These are phyloP conservation scores for Macroventuria anomochaeta DNA, from an alignment of 2,329 filamentous ascomycete species.

Conservation along the genomic window DNA sequence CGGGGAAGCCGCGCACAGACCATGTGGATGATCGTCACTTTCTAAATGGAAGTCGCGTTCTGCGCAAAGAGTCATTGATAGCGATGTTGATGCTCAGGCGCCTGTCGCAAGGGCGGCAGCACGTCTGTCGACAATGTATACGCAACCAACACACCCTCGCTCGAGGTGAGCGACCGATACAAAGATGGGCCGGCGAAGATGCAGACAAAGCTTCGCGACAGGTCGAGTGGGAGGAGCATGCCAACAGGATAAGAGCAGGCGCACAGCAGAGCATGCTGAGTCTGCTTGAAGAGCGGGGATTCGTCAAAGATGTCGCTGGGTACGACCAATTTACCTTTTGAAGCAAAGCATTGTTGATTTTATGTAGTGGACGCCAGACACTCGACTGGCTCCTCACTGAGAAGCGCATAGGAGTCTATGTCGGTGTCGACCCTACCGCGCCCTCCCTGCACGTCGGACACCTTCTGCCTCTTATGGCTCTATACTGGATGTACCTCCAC, in stretches of 20 bases:
- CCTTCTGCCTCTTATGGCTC: constrained; percentile 78
- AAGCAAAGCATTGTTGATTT: constrained; percentile 18
- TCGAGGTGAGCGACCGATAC: constrained; percentile 23
- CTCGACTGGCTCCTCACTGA: constrained; percentile 69
- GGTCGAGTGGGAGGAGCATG: constrained; percentile 39
- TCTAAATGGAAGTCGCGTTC: constrained; percentile 9
- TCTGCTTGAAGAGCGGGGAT: constrained; percentile 73
- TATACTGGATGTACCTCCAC: constrained; percentile 84
- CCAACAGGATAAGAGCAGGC: constrained; percentile 36
- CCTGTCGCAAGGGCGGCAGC: constrained; percentile 35
- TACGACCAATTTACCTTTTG: constrained; percentile 49
- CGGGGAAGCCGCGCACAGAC: constrained; percentile 25
- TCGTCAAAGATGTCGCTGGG: constrained; percentile 77
- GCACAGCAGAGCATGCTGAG: constrained; percentile 60
- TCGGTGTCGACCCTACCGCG: constrained; percentile 83
- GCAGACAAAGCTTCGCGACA: constrained; percentile 22
- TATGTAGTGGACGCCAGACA: constrained; percentile 53
- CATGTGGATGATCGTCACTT: constrained; percentile 7
- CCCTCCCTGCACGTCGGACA: constrained; percentile 81
- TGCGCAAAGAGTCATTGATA: constrained; percentile 27
- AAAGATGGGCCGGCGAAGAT: constrained; percentile 31
- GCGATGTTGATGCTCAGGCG: constrained; percentile 40
- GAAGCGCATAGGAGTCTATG: constrained; percentile 75
- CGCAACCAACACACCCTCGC: constrained; percentile 30
- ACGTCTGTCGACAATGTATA: constrained; percentile 39